These are phyloP conservation scores for Plasmodium gonderi DNA, from an alignment of 169 alveolate genomes.

Conservation along the genomic window DNA sequence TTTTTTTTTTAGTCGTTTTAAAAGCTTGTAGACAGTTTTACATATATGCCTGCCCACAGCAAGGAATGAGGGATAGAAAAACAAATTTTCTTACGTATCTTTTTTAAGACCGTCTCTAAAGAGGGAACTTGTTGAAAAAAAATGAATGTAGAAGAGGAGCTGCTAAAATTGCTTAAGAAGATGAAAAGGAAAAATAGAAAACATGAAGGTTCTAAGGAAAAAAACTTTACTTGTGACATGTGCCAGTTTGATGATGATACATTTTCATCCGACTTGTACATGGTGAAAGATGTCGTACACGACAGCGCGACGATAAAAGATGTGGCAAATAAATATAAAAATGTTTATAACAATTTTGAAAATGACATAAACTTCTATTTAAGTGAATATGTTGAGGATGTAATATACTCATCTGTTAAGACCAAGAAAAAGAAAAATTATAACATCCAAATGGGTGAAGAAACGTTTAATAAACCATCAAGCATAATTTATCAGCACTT, in stretches of 20 bases:
- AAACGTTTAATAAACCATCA: neutral
- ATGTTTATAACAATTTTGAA: conserved; percentile 61
- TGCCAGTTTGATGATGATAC: neutral
- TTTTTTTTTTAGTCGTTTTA: too few species aligned
- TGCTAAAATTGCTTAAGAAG: conserved; percentile 5
- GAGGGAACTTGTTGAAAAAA: neutral
- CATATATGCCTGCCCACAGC: neutral
- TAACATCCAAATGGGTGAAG: neutral
- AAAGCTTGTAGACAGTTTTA: too few species aligned
- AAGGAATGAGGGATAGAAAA: neutral
- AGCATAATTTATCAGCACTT: conserved; percentile 8
- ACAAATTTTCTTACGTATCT: neutral
- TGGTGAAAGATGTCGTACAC: neutral
- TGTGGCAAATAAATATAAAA: neutral
- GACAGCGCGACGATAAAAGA: neutral
- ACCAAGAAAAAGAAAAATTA: neutral
- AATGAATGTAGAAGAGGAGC: conserved; percentile 2
- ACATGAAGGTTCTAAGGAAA: neutral
- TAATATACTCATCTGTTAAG: conserved; percentile 38
- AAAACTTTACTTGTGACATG: neutral
- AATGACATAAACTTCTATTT: conserved; percentile 29
- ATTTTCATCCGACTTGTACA: neutral
- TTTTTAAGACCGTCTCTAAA: neutral
- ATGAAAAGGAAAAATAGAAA: conserved; percentile 8
- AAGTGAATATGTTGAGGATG: conserved; percentile 20